phyloP scores from a whole-genome alignment of 2,329 filamentous ascomycete genomes.

The Alternaria alternata region DNA sequence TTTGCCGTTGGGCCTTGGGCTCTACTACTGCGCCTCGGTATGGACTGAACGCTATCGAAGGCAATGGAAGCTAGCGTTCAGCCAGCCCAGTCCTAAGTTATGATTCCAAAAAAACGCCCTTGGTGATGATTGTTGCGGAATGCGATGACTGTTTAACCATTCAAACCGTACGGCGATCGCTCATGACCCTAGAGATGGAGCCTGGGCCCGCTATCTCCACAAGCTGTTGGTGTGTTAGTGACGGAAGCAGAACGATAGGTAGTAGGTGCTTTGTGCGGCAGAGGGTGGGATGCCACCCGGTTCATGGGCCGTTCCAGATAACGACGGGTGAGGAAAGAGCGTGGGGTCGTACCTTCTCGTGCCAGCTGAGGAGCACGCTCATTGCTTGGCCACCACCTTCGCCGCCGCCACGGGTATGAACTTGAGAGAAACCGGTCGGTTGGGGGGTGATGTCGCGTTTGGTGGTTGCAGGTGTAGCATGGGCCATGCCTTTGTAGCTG shows the following conservation, averaged over 20 bases:
- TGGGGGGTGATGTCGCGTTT: constrained; percentile 70
- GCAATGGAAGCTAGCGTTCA: constrained; percentile 8
- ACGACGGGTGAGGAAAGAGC: constrained; percentile 3
- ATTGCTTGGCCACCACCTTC: constrained; percentile 84
- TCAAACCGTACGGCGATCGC: constrained; percentile 89
- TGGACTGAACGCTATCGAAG: constrained; percentile 1
- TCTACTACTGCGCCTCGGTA: background rate
- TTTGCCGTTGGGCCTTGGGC: constrained; percentile 8
- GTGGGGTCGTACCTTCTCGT: constrained; percentile 74
- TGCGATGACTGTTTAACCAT: constrained; percentile 4
- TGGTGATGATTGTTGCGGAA: background rate
- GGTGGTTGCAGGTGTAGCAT: constrained; percentile 42
- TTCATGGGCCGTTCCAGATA: background rate
- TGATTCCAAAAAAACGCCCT: background rate
- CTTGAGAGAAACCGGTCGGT: constrained; percentile 87
- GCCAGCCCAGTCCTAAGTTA: constrained; percentile 2
- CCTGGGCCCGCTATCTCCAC: constrained; percentile 92
- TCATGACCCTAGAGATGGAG: constrained; percentile 91
- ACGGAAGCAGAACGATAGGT: background rate
- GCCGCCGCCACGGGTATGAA: constrained; percentile 66
- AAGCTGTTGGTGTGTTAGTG: constrained; percentile 58
- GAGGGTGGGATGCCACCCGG: background rate
- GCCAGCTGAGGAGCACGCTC: constrained; percentile 98
- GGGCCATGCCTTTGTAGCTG: constrained; percentile 89
- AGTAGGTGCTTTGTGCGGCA: background rate